Conservation (phyloP, 2,329 filamentous ascomycete genomes). For the Calonectria leucothoes region DNA sequence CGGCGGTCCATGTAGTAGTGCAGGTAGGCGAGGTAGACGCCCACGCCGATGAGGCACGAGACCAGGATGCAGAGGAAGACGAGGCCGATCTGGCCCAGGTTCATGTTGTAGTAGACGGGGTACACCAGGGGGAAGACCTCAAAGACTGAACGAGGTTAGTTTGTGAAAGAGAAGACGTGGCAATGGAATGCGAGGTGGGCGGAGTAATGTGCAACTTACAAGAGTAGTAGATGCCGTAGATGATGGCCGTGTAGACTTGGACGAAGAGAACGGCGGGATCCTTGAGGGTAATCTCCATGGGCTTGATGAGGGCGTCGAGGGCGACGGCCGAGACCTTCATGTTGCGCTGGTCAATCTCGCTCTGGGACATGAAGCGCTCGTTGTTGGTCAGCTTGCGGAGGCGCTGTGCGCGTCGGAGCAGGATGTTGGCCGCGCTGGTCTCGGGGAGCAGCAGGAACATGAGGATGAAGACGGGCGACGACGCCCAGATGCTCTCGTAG, state of each 20-base stretch:
- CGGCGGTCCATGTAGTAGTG: conserved; percentile 63
- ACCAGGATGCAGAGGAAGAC: conserved; percentile 71
- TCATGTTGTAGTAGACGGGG: conserved; percentile 69
- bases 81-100: conserved; percentile 66
- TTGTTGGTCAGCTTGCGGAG: conserved; percentile 71
- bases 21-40: conserved; percentile 62
- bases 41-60: conserved; percentile 64
- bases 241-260: conserved; percentile 70
- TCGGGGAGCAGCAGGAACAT: conserved; percentile 75
- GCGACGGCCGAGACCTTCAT: conserved; percentile 60
- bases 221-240: conserved; percentile 71
- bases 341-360: conserved; percentile 72
- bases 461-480: conserved; percentile 67
- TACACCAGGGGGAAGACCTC: conserved; percentile 76
- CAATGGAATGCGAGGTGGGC: not conserved
- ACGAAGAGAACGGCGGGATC: conserved; percentile 73
- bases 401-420: conserved; percentile 70
- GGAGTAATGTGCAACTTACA: conserved; percentile 54
- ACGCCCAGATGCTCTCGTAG: conserved; percentile 72
- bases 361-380: conserved; percentile 67
- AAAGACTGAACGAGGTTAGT: conserved; percentile 55
- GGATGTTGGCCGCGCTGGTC: conserved; percentile 69
- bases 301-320: conserved; percentile 69
- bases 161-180: not conserved
- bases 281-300: conserved; percentile 68